Evolutionary conservation across 1,284 basidiomycete species (phyloP).

Genomic region (Ustilago lituana): DNA sequence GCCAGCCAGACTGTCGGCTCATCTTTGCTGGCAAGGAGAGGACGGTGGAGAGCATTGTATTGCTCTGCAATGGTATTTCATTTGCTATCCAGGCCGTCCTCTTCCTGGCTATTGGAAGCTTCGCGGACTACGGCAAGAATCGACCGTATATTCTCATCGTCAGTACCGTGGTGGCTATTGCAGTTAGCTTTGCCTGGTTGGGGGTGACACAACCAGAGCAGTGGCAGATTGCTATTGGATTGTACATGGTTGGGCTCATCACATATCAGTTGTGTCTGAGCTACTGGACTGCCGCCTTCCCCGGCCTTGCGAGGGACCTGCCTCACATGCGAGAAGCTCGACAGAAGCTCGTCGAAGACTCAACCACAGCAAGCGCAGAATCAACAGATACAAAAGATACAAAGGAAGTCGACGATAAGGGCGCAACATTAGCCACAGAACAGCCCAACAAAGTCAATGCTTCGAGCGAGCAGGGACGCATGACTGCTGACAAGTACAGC

Average conservation of each 20-base stretch:
- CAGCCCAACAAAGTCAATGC: neutral
- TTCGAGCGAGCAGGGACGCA: constrained; percentile 3
- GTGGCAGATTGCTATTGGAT: constrained; percentile 79
- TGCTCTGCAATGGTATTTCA: constrained; percentile 49
- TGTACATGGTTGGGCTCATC: constrained; percentile 84
- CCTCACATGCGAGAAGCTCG: constrained; percentile 74
- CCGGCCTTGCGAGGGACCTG: constrained; percentile 82
- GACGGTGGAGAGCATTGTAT: constrained; percentile 52
- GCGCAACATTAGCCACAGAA: constrained; percentile 21
- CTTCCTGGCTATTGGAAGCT: constrained; percentile 82
- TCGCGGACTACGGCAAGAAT: constrained; percentile 59
- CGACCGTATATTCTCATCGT: constrained; percentile 46
- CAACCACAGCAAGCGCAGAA: neutral
- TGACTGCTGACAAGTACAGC: constrained; percentile 75
- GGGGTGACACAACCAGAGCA: constrained; percentile 72
- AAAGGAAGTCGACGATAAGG: constrained; percentile 4
- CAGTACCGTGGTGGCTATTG: constrained; percentile 41
- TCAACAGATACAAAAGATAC: neutral
- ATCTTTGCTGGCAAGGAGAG: constrained; percentile 69
- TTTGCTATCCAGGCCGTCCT: constrained; percentile 68
- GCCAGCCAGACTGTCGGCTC: constrained; percentile 66
- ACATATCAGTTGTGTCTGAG: constrained; percentile 81
- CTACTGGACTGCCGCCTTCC: constrained; percentile 84
- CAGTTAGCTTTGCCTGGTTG: constrained; percentile 32
- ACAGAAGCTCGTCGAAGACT: constrained; percentile 72